A percentile compares a stretch with the other conserved stretches of the same genome.
Conservation (phyloP, 345 rosid species). For the Clarkia xantiana region DNA sequence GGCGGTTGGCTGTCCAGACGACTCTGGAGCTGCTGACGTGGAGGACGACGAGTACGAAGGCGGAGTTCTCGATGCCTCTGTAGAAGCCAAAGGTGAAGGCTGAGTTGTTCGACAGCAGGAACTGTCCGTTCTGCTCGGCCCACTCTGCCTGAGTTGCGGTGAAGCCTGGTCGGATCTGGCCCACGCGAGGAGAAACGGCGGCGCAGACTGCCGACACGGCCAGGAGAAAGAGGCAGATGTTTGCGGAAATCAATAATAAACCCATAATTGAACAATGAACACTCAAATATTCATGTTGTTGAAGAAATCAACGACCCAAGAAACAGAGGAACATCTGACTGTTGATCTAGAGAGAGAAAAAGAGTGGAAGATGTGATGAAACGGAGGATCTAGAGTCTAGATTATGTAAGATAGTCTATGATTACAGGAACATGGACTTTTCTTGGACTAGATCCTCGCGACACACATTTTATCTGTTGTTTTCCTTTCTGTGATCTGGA, state of each 20-base stretch:
- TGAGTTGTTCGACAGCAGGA: slow-evolving; percentile 26
- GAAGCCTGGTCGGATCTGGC: slow-evolving; percentile 31
- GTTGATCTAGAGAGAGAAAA: too few relatives aligned
- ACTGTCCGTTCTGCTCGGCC: slow-evolving; percentile 19
- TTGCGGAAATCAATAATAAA: slow-evolving; percentile 5
- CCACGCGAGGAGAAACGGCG: slow-evolving; percentile 12
- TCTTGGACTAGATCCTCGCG: too few relatives aligned
- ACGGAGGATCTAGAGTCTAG: too few relatives aligned
- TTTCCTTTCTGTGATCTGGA: too few relatives aligned
- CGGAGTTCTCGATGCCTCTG: slow-evolving; percentile 15
- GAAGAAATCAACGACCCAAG: too few relatives aligned
- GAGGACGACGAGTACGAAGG: slow-evolving; percentile 21
- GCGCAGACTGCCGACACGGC: slow-evolving; percentile 9
- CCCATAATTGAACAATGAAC: slow-evolving; percentile 7
- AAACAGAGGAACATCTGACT: too few relatives aligned
- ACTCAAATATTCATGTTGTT: too few relatives aligned
- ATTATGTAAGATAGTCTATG: too few relatives aligned
- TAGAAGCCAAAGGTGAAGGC: slow-evolving; percentile 28
- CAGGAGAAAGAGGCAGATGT: slow-evolving; percentile 15
- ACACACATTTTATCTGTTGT: too few relatives aligned
- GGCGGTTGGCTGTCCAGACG: slow-evolving; percentile 45
- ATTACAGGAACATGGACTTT: too few relatives aligned
- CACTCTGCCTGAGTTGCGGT: slow-evolving; percentile 28
- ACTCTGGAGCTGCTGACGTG: slow-evolving; percentile 14
- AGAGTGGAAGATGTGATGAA: too few relatives aligned